Evolutionary conservation across 495 filamentous ascomycete genomes (phyloP).

Genomic region (Trichocladium uniseriatum): DNA sequence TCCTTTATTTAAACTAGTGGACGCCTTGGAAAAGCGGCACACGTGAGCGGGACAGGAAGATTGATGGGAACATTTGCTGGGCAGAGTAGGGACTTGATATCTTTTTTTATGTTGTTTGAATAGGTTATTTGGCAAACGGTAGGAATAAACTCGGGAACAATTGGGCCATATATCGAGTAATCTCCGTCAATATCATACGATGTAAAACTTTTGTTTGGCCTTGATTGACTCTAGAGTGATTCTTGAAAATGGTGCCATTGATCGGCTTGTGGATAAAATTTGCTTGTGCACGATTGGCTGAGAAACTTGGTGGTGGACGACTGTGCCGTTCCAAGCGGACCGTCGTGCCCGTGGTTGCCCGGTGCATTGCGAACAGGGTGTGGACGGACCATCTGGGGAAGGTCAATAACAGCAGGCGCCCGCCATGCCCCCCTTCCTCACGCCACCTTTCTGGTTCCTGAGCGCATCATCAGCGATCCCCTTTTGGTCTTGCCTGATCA

Average conservation of each 20-base stretch:
- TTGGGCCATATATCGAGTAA: no score
- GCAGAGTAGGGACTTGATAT: not conserved
- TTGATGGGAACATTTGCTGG: not conserved
- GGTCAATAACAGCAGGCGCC: not conserved
- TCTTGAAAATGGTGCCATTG: no score
- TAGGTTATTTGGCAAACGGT: not conserved
- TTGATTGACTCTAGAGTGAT: no score
- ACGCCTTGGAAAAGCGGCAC: not conserved
- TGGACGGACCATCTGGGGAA: not conserved
- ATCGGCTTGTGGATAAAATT: not conserved
- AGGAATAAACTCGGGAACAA: no score
- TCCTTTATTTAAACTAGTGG: not conserved
- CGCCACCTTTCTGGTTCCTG: not conserved
- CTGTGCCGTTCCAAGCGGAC: not conserved
- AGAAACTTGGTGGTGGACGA: not conserved
- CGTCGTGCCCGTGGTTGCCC: not conserved
- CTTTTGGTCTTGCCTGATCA: not conserved
- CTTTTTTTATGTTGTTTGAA: not conserved
- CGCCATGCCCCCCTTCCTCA: not conserved
- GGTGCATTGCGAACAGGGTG: not conserved
- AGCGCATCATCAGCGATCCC: not conserved
- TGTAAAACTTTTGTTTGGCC: no score
- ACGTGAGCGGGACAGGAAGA: not conserved
- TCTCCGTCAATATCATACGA: no score
- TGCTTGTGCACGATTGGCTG: not conserved